Conservation (phyloP, 2,329 filamentous ascomycete genomes). For the Cladophialophora carrionii region DNA sequence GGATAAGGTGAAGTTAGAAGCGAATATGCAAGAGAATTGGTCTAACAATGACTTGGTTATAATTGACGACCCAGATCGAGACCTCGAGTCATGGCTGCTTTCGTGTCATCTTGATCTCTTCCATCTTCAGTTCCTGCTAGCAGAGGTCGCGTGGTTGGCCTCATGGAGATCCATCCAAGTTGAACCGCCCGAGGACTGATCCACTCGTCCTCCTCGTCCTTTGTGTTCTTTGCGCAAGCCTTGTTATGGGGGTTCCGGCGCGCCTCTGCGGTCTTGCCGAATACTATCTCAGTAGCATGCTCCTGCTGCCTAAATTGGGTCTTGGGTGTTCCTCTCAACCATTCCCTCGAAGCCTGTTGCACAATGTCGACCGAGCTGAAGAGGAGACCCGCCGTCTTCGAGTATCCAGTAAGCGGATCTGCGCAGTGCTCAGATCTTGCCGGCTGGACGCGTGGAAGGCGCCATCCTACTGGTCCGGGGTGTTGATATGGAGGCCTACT, state of each 20-base stretch:
- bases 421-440: neutral
- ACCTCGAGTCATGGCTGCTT: neutral
- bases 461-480: neutral
- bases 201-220: neutral
- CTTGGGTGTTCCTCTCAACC: no score
- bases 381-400: neutral
- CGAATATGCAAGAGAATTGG: neutral
- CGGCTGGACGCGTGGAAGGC: neutral
- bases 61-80: neutral
- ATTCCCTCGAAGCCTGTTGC: neutral
- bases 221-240: neutral
- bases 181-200: neutral
- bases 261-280: neutral
- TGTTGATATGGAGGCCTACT: neutral
- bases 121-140: neutral
- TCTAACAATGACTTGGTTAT: neutral
- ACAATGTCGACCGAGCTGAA: constrained; percentile 6
- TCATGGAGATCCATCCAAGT: constrained; percentile 6
- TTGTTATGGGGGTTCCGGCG: neutral
- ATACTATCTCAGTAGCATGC: neutral
- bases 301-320: neutral
- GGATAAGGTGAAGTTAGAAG: neutral
- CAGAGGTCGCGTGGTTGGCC: neutral
- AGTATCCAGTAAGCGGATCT: neutral
- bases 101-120: neutral